Base-by-base conservation (phyloP, 2,329 filamentous ascomycete genomes). In the Fusarium metavorans region DNA sequence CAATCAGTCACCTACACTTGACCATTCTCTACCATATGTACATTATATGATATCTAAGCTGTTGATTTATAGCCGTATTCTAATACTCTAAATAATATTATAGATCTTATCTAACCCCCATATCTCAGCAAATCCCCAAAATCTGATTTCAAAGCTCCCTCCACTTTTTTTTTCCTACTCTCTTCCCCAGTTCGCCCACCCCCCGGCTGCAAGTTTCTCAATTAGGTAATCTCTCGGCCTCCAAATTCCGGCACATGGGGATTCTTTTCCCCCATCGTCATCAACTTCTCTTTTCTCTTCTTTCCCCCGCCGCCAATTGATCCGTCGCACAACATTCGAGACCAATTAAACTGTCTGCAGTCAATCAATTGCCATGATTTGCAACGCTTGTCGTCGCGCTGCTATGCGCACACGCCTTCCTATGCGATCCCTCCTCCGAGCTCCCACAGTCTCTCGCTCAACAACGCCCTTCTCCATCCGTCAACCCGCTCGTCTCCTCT, bases 341-440 rank as follows among this genome's bases (percentile, higher is more conserved):
- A 50, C 25, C 63, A 62, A 62, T n/a, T 14, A 2, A 13, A 4
- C 7, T 16, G 4, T 4, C 43, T 25, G 3, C 6, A 34, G 7
- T 48, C 30, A 35, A 9, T 3, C 50, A 50, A 18, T 14, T 20
- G 32, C 35, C 59, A 79, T 79, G 78, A 72, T 79, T 63, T 79
- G 78, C 72, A 70, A 57, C 45, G 66, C 76, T 43, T 79, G 78
- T 58, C 76, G 76, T 35, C 75, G 74, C 63, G 75, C 77, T 61
- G 74, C 76, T 14, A 69, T 79, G 70, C 76, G 78, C 71, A 65
- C 76, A 30, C 71, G 68, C 52, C 23, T 64, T 3, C 71, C 68
- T 41, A 62, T 73, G 13, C 75, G 66, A 11, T 60, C 68, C 16
- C 66, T 72, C 27, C 6, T 67, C 50, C 69, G 68, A 66, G n/a